Evolutionary conservation across 441 rosid genomes (phyloP).

Genomic region (Pelargonium fulgidum): DNA sequence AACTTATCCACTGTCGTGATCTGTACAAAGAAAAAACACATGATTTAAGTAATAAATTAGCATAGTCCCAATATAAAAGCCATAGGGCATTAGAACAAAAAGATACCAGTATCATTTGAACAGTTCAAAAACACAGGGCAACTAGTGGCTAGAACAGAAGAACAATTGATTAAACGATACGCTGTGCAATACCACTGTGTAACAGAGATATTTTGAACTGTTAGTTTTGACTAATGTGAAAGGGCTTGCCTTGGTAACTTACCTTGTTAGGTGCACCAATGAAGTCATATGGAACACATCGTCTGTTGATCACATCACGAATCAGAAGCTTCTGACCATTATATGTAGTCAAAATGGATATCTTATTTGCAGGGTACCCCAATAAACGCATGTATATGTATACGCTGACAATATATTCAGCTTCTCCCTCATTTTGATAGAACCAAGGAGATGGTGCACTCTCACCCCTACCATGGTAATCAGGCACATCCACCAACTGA

Average conservation of each 20-base stretch:
- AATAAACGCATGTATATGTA: conserved; percentile 93
- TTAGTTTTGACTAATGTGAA: not conserved
- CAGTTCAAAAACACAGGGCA: conserved; percentile 2
- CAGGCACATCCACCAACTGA: conserved; percentile 90
- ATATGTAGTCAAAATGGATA: conserved; percentile 94
- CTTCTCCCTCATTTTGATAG: conserved; percentile 98
- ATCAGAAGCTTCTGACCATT: conserved; percentile 98
- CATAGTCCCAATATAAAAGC: not conserved
- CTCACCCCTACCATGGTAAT: conserved; percentile 88
- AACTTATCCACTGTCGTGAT: conserved; percentile 96
- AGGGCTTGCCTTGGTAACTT: conserved; percentile 13
- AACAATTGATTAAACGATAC: not conserved
- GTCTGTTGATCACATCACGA: conserved; percentile 93
- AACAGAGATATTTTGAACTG: not conserved
- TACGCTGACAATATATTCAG: conserved; percentile 92
- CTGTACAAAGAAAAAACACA: conserved; percentile 34
- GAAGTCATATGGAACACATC: conserved; percentile 77
- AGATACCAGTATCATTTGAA: not conserved
- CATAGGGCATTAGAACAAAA: not conserved
- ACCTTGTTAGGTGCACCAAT: conserved; percentile 98
- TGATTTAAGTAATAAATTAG: not conserved
- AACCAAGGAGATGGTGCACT: conserved; percentile 97
- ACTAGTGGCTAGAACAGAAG: not conserved
- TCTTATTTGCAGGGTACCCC: conserved; percentile 94
- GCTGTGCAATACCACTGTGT: not conserved